phyloP scores from a whole-genome alignment of 306 rosid genomes.

The Inga laurina region DNA sequence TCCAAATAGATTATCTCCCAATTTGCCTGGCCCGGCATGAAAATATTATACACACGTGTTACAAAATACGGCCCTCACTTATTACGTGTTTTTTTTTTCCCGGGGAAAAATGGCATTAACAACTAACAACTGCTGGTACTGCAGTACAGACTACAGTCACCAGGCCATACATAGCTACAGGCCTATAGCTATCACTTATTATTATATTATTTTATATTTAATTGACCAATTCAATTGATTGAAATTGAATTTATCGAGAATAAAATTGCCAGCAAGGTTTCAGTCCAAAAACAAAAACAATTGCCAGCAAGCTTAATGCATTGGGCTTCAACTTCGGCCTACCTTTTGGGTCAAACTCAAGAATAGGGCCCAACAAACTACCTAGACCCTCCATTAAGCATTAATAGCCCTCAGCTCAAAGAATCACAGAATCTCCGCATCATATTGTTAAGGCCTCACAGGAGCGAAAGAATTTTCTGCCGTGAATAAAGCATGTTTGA shows the following conservation, averaged over 20 bases:
- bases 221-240: not conserved
- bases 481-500: not conserved
- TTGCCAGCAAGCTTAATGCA: not conserved
- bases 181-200: not conserved
- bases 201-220: not conserved
- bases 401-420: not conserved
- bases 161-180: not conserved
- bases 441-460: not conserved
- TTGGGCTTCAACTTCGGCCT: not conserved
- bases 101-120: not conserved
- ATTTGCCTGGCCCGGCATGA: not conserved
- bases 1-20: not conserved
- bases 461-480: not conserved
- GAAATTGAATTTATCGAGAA: not conserved
- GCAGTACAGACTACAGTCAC: not conserved
- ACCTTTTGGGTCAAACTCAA: not conserved
- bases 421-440: not conserved
- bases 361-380: not conserved
- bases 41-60: not conserved
- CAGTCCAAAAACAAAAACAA: too few species aligned
- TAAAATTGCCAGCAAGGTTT: not conserved
- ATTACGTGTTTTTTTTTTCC: not conserved
- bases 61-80: not conserved
- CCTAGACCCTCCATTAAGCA: not conserved
- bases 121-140: not conserved